Evolutionary conservation across 1,139 yeast genomes (phyloP).

Genomic region (Yamadazyma membranifaciens): DNA sequence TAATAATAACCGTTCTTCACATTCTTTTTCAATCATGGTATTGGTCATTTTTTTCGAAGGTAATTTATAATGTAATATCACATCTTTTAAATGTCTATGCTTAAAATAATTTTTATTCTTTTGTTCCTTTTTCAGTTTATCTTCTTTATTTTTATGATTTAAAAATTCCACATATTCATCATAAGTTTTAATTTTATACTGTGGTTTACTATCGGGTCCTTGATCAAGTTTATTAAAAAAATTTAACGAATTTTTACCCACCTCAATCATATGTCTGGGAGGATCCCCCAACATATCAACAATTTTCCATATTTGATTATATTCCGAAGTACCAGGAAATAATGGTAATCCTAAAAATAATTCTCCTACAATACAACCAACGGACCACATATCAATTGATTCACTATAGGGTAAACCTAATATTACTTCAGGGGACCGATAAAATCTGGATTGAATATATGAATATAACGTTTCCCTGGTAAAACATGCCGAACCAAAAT

Average conservation of each 20-base stretch:
- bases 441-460: conserved; percentile 92
- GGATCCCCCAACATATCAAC: conserved; percentile 83
- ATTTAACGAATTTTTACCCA: conserved; percentile 80
- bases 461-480: conserved; percentile 88
- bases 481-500: conserved; percentile 96
- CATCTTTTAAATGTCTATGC: conserved; percentile 68
- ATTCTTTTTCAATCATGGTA: conserved; percentile 63
- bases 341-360: conserved; percentile 88
- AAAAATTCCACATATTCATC: conserved; percentile 41
- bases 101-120: conserved; percentile 85
- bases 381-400: conserved; percentile 97
- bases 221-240: conserved; percentile 54
- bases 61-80: conserved; percentile 70
- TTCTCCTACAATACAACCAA: conserved; percentile 96
- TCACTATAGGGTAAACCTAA: conserved; percentile 89
- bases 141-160: conserved; percentile 34
- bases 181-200: conserved; percentile 29
- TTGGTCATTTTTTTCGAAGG: conserved; percentile 73
- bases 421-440: conserved; percentile 93
- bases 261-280: conserved; percentile 94
- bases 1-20: conserved; percentile 67
- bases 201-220: conserved; percentile 28
- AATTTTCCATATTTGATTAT: conserved; percentile 82
- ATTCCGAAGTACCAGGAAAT: conserved; percentile 94
- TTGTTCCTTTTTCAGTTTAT: conserved; percentile 61